A percentile compares a stretch with the other conserved stretches of the same genome.
phyloP scores from a whole-genome alignment of 495 filamentous ascomycete genomes.

The Hypoxylon fuscum region DNA sequence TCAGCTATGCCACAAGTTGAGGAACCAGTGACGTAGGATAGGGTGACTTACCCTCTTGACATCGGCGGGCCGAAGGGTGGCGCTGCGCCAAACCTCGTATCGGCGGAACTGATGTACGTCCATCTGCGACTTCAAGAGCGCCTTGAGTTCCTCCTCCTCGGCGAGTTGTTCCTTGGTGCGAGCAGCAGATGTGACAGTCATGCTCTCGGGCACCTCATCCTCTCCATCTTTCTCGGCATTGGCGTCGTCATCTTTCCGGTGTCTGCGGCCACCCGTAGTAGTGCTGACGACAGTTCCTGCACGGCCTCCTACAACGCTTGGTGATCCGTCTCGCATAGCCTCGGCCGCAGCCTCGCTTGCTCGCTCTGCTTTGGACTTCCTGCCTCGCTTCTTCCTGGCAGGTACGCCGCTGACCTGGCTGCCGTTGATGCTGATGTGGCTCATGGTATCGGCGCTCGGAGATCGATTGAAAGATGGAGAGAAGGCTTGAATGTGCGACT shows the following conservation, averaged over 20 bases:
- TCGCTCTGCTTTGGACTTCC: slow-evolving; percentile 70
- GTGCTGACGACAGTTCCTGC: slow-evolving; percentile 59
- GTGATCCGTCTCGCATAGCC: slow-evolving; percentile 44
- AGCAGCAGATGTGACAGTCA: slow-evolving; percentile 59
- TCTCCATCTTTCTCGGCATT: slow-evolving; percentile 74
- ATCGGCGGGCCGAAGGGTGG: slow-evolving; percentile 64
- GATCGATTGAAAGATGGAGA: slow-evolving; percentile 63
- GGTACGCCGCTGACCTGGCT: slow-evolving; percentile 65
- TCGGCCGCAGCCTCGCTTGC: slow-evolving; percentile 61
- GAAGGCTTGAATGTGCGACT: slow-evolving; percentile 51
- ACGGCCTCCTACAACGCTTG: slow-evolving; percentile 59
- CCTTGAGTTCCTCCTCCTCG: slow-evolving; percentile 70
- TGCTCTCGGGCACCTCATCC: slow-evolving; percentile 69
- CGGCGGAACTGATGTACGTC: slow-evolving; percentile 72
- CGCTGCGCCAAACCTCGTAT: slow-evolving; percentile 76
- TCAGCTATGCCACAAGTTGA: slow-evolving; percentile 36
- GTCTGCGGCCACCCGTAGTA: slow-evolving; percentile 45
- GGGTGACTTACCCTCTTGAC: slow-evolving; percentile 59
- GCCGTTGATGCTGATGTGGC: slow-evolving; percentile 75
- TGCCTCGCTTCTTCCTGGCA: slow-evolving; percentile 68
- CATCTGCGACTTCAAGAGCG: slow-evolving; percentile 73
- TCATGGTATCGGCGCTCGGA: slow-evolving; percentile 70
- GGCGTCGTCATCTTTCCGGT: slow-evolving; percentile 53
- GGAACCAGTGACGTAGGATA: neutral
- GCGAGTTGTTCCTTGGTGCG: slow-evolving; percentile 72